Conservation (phyloP, 108 stramenopile genomes). For the Cyclotella kingstonii region DNA sequence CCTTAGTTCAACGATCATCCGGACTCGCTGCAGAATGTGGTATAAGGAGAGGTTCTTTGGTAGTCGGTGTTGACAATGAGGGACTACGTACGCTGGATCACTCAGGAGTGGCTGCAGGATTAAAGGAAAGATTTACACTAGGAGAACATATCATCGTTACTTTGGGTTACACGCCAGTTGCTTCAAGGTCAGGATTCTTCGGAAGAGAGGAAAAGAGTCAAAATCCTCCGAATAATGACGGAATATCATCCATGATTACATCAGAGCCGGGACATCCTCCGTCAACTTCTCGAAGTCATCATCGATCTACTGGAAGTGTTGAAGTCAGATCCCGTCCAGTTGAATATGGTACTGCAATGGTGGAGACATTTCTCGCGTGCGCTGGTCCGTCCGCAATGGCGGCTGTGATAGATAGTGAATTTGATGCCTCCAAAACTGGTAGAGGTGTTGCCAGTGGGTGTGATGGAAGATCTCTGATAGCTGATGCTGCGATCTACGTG, state of each 20-base stretch:
- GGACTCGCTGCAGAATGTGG: conserved; percentile 44
- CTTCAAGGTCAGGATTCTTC: conserved; percentile 51
- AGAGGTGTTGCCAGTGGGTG: neutral
- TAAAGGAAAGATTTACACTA: conserved; percentile 24
- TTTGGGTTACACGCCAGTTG: conserved; percentile 61
- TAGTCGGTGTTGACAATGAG: conserved; percentile 44
- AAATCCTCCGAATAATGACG: neutral
- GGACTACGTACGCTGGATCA: conserved; percentile 50
- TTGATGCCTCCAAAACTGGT: neutral
- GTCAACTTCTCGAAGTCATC: conserved; percentile 6
- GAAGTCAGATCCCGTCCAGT: conserved; percentile 60
- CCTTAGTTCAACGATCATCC: conserved; percentile 49
- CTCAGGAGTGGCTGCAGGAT: conserved; percentile 23
- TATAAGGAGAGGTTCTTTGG: conserved; percentile 53
- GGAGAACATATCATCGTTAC: conserved; percentile 42
- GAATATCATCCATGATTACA: neutral
- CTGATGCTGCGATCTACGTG: conserved; percentile 35
- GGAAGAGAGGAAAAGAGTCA: conserved; percentile 45
- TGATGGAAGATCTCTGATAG: neutral
- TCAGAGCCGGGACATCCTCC: conserved; percentile 11
- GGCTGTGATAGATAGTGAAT: conserved; percentile 16
- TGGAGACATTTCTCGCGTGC: conserved; percentile 35
- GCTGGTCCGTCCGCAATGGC: conserved; percentile 31
- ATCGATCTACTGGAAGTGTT: conserved; percentile 43
- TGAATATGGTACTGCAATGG: conserved; percentile 21